Percentiles rank a stretch among this genome's conserved stretches.
Conservation (phyloP, 768 basidiomycete genomes). For the Stropharia rugosoannulata region DNA sequence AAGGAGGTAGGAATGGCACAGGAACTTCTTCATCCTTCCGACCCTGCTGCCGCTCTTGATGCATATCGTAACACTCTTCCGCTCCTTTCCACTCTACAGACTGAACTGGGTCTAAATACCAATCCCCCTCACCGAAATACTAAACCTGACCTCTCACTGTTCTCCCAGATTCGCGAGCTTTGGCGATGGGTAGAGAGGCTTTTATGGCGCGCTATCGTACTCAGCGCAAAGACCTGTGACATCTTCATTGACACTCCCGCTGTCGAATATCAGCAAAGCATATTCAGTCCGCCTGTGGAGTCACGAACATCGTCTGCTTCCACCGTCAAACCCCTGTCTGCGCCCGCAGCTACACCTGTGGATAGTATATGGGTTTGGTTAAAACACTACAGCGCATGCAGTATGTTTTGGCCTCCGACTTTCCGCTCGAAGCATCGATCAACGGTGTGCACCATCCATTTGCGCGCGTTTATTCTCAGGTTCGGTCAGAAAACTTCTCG, state of each 20-base stretch:
- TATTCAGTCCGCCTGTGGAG: background rate
- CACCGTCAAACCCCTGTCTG: constrained; percentile 9
- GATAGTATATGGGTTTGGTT: constrained; percentile 63
- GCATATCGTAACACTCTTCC: constrained; percentile 56
- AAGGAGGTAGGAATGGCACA: constrained; percentile 65
- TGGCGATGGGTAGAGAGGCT: constrained; percentile 85
- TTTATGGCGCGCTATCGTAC: constrained; percentile 75
- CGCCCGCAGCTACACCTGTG: background rate
- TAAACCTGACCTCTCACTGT: constrained; percentile 50
- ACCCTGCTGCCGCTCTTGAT: constrained; percentile 50
- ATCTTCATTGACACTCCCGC: constrained; percentile 31
- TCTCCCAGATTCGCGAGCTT: constrained; percentile 73
- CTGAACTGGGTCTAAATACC: constrained; percentile 39
- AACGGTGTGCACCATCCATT: constrained; percentile 64
- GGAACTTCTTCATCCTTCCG: constrained; percentile 55
- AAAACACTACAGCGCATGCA: constrained; percentile 57
- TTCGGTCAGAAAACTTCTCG: constrained; percentile 23
- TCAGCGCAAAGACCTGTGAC: constrained; percentile 51
- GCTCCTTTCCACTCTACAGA: constrained; percentile 47
- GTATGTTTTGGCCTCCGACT: constrained; percentile 70
- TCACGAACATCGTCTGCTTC: constrained; percentile 9
- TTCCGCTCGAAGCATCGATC: constrained; percentile 81
- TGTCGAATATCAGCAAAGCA: background rate
- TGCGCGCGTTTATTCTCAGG: constrained; percentile 69
- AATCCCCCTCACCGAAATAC: constrained; percentile 26